A percentile compares a stretch with the other conserved stretches of the same genome.
Evolutionary conservation across 2,329 filamentous ascomycete genomes (phyloP).

Genomic region (Pseudogymnoascus sp.): DNA sequence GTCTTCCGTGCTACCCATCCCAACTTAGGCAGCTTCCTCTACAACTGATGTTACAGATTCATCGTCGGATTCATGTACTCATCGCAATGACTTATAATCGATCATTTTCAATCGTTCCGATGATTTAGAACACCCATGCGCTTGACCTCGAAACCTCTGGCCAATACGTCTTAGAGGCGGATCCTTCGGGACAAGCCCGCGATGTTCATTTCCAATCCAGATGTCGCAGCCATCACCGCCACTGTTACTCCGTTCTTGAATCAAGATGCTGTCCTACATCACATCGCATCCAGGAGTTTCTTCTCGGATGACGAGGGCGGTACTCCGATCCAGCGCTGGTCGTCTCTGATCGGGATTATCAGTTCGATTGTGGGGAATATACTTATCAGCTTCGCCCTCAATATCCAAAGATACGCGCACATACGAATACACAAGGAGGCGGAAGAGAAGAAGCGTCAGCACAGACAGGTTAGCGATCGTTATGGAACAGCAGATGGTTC

Average conservation of each 20-base stretch:
- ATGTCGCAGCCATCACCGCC: background rate
- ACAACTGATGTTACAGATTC: background rate
- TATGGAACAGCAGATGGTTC: slow-evolving; percentile 39
- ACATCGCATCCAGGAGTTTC: slow-evolving; percentile 2
- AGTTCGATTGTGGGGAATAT: slow-evolving; percentile 91
- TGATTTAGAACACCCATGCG: slow-evolving; percentile 1
- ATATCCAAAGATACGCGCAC: slow-evolving; percentile 94
- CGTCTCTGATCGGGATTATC: slow-evolving; percentile 87
- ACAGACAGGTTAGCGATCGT: slow-evolving; percentile 40
- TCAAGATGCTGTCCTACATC: slow-evolving; percentile 7
- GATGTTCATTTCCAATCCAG: slow-evolving; percentile 8
- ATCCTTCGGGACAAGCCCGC: slow-evolving; percentile 6
- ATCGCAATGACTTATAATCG: slow-evolving; percentile 8
- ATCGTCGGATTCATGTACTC: background rate
- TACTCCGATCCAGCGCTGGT: slow-evolving; percentile 65
- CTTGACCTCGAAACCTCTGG: background rate
- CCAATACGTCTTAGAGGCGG: slow-evolving; percentile 1
- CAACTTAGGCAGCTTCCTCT: background rate
- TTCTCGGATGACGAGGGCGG: slow-evolving; percentile 29
- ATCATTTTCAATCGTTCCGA: background rate
- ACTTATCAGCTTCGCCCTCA: slow-evolving; percentile 89
- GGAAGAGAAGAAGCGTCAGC: slow-evolving; percentile 49
- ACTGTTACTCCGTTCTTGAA: background rate
- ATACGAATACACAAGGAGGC: slow-evolving; percentile 71
- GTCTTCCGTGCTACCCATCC: background rate